Base-by-base conservation (phyloP, 352 stramenopile genomes). In the Phytophthora fragariaefolia region DNA sequence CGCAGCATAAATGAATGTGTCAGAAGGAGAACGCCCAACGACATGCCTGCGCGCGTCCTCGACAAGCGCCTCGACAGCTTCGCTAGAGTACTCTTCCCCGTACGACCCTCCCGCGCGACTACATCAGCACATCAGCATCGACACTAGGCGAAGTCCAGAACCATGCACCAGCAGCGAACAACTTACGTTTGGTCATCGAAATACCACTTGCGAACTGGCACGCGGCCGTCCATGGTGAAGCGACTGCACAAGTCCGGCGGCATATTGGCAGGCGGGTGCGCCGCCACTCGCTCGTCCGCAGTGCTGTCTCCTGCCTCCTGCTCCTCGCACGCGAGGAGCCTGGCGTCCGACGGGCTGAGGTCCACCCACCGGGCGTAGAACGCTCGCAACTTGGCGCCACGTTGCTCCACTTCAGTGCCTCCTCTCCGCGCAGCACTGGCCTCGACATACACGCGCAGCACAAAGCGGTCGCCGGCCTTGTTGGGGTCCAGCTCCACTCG, bases 181-280 rank as follows among this genome's bases (percentile, higher is more conserved):
- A 63, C 66, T 63, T 49, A 67, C 30, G 51, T 77, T 51, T 81
- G 65, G 54, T 79, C 76, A 50, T 81, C 76, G 42, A 81, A 74
- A 61, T 83, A 81, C 76, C 72, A 81, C 61, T 79, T 79, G 45
- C 73, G 69, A n/a, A 79, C 62, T 12, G 66, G 66, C 2, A 83
- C 59, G 0, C 52, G 58, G 30, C 72, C 69, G 23, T 66, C 47
- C 66, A 79, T 80, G 3, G 69, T 83, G 59, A 73, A 83, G 12
- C 63, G 65, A 15, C 49, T 55, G 43, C 76, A 81, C 28, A 81
- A 45, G 6, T 68, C 53, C 22, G 17, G 13, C 4, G 76, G 76
- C 49, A 81, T 69, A 47, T 70, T 73, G 2, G 68, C 53, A 3
- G 69, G 72, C 20, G 76, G 69, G 30, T 65, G 51, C 6, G 50